Base-by-base conservation (phyloP, 2,329 filamentous ascomycete species). In the Aspergillus bombycis region DNA sequence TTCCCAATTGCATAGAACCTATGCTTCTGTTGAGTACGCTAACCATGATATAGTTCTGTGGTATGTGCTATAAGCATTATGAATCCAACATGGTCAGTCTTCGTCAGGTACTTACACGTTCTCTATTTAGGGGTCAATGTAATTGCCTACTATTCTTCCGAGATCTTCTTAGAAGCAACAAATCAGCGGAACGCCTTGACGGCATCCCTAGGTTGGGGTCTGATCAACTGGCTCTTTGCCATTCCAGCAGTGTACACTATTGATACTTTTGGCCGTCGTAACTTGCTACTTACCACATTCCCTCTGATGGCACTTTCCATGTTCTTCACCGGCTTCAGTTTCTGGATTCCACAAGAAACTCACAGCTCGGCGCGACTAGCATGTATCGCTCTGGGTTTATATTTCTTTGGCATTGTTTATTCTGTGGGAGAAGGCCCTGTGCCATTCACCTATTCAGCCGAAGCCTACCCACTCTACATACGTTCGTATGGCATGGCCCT, bases 361-460 rank as follows among this genome's bases (percentile, higher is more conserved):
- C 72, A 76, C 36, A 45, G 53, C 45, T 68, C 69, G 3, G 77
- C 79, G 2, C 78, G 79, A 14, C 72, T 79, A 4, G 78, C 70
- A 54, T 78, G 79, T 63, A 78, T 82, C 21, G 76, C 78, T 0
- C 67, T 81, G 3, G 81, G 80, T 0, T 78, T 78, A 26, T 82
- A 80, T 63, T 67, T 82, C 2, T 82, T 82, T 66, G 78, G 78
- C 36, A 71, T 79, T 3, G 77, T 80, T 41, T 82, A 82, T 64
- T 82, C 80, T 1, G 87, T 87, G 1, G 88, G 88, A 45, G 87
- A 88, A 71, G 88, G 88, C 0, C 85, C 85, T 0, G 87, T 89
- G 0, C 87, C 88, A 0, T 90, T 89, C 70, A 89, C 86, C 0
- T 90, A 90, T 72, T 88, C 86, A 0, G 88, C 88, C 26, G 88